Evolutionary conservation across 1,284 basidiomycete species (phyloP).

Genomic region (Melampsora occidentalis): DNA sequence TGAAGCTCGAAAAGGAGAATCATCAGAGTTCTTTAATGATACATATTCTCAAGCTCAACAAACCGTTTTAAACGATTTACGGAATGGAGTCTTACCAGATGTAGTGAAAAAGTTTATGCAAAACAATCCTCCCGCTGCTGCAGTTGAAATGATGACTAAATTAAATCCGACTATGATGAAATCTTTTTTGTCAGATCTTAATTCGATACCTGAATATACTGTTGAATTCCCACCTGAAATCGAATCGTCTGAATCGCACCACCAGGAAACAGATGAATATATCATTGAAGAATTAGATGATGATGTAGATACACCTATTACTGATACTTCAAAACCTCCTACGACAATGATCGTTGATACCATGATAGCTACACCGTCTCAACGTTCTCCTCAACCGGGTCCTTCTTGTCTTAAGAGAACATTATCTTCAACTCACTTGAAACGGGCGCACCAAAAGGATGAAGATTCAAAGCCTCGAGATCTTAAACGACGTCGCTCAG

Average conservation of each 20-base stretch:
- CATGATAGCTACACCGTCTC: background rate
- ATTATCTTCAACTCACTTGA: background rate
- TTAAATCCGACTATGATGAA: background rate
- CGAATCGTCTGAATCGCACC: background rate
- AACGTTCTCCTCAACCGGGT: background rate
- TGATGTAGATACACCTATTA: background rate
- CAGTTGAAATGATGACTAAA: background rate
- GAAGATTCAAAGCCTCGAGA: background rate
- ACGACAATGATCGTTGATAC: background rate
- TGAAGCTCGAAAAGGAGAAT: background rate
- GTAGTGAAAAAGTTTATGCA: background rate
- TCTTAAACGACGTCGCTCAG: background rate
- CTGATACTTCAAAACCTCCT: background rate
- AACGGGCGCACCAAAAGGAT: background rate
- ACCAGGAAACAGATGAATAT: background rate
- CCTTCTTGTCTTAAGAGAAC: background rate
- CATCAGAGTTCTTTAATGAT: background rate
- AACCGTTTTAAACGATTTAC: background rate
- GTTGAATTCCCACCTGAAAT: background rate
- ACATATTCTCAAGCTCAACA: background rate
- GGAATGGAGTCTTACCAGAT: background rate
- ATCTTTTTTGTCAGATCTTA: no score
- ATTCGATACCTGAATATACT: background rate
- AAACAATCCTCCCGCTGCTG: background rate
- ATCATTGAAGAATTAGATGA: background rate